Conservation (phyloP, 2,329 filamentous ascomycete species). For the Aspergillaceae sp. region DNA sequence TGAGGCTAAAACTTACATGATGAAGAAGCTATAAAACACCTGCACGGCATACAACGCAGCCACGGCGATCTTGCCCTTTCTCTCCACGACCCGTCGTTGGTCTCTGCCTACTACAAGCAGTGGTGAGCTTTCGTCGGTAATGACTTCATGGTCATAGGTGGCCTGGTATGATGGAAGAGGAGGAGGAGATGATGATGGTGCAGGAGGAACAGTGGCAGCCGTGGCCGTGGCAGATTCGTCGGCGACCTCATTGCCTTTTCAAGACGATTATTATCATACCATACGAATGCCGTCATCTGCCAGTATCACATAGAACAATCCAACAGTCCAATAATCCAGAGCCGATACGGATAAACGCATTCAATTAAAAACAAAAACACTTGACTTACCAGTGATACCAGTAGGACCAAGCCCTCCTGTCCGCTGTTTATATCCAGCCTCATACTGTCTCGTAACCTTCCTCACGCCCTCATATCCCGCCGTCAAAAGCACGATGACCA, state of each 20-base stretch:
- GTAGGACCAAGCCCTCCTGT: conserved; percentile 39
- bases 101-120: conserved; percentile 61
- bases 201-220: conserved; percentile 9
- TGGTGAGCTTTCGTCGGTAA: conserved; percentile 55
- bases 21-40: conserved; percentile 98
- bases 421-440: conserved; percentile 46
- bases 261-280: conserved; percentile 14
- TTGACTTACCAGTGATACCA: conserved; percentile 15
- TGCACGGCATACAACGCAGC: conserved; percentile 79
- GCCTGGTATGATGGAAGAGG: no score
- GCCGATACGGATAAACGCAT: conserved; percentile 1
- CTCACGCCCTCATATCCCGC: conserved; percentile 92
- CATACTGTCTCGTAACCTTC: conserved; percentile 67
- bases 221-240: conserved; percentile 20
- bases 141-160: conserved; percentile 1
- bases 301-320: background rate
- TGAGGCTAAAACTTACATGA: conserved; percentile 65
- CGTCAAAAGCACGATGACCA: conserved; percentile 71
- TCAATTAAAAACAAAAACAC: conserved; percentile 10
- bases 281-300: background rate
- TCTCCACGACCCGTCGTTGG: conserved; percentile 51
- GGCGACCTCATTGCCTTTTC: conserved; percentile 28
- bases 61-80: conserved; percentile 68
- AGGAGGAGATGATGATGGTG: no score
- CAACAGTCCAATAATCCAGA: conserved; percentile 5